Percentiles rank a stretch among this genome's conserved stretches.
Conservation (phyloP, 768 basidiomycete species). For the Pseudohyphozyma bogoriensis region DNA sequence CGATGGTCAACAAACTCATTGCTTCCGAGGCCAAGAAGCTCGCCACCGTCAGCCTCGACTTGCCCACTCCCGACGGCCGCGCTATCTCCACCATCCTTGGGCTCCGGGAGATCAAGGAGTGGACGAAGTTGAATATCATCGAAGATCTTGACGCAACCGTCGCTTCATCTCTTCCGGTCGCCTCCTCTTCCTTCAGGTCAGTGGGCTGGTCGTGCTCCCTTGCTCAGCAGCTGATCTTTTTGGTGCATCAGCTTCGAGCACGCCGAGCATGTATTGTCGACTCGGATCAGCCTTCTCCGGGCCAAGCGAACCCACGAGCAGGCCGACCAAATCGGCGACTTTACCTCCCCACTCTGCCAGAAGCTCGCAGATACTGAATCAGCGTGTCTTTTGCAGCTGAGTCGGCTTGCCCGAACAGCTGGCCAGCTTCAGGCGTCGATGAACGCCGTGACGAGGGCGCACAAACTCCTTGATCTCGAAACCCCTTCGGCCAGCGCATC, state of each 20-base stretch:
- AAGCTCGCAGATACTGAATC: constrained; percentile 54
- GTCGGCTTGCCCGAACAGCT: constrained; percentile 61
- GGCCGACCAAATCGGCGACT: constrained; percentile 60
- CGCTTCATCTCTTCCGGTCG: background rate
- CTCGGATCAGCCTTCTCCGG: constrained; percentile 67
- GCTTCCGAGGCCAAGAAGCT: constrained; percentile 56
- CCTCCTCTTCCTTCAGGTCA: background rate
- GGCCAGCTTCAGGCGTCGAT: constrained; percentile 69
- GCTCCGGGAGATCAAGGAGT: constrained; percentile 53
- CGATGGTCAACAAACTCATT: constrained; percentile 47
- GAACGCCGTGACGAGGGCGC: constrained; percentile 64
- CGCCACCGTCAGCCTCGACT: constrained; percentile 60
- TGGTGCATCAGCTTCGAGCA: constrained; percentile 53
- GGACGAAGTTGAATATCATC: background rate
- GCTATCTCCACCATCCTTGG: constrained; percentile 66
- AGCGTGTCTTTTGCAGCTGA: constrained; percentile 55
- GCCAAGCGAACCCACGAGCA: constrained; percentile 61
- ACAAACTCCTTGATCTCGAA: constrained; percentile 34
- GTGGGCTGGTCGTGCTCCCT: background rate
- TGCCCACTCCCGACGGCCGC: constrained; percentile 63
- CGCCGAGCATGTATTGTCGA: constrained; percentile 68
- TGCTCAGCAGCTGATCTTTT: background rate
- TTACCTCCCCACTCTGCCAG: constrained; percentile 2
- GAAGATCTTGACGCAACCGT: background rate
- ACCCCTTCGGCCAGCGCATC: constrained; percentile 31